Evolutionary conservation across 1,284 basidiomycete genomes (phyloP).

Genomic region (Xanthoconium separans): DNA sequence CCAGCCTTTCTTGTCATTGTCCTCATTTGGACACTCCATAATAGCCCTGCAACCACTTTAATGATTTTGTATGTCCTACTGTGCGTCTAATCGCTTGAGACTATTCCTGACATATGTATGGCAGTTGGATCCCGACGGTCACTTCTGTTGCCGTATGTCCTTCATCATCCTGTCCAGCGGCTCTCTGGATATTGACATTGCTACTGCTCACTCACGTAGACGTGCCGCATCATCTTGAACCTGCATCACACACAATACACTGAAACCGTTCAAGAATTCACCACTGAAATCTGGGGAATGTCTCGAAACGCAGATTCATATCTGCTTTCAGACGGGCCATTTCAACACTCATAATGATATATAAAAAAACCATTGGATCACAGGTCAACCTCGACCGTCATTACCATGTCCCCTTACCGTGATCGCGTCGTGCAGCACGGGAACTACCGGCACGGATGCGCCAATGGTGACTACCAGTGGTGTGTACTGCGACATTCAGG

Average conservation of each 20-base stretch:
- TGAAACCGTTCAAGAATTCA: neutral
- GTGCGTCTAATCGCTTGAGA: neutral
- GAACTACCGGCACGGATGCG: too few species aligned
- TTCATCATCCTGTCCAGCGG: neutral
- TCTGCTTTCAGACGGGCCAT: conserved; percentile 3
- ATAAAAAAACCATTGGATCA: neutral
- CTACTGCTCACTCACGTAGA: conserved; percentile 9
- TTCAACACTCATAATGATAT: neutral
- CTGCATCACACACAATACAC: conserved; percentile 5
- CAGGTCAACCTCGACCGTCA: neutral
- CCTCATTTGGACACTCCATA: conserved; percentile 2
- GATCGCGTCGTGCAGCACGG: neutral
- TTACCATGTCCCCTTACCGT: neutral
- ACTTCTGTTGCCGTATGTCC: conserved; percentile 18
- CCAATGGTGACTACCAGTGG: too few species aligned
- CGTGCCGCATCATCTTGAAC: conserved; percentile 24
- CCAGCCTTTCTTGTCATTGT: neutral
- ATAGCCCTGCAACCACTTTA: conserved; percentile 8
- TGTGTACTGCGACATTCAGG: too few species aligned
- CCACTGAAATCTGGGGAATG: conserved; percentile 20
- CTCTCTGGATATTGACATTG: neutral
- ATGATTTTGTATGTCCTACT: conserved; percentile 14
- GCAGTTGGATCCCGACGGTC: conserved; percentile 23
- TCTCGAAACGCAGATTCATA: conserved; percentile 18
- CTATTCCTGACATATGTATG: neutral